A percentile compares a stretch with the other conserved stretches of the same genome.
phyloP scores from a whole-genome alignment of 2,329 filamentous ascomycete species.

The Ophiocordyceps camponoti-rufipedis region DNA sequence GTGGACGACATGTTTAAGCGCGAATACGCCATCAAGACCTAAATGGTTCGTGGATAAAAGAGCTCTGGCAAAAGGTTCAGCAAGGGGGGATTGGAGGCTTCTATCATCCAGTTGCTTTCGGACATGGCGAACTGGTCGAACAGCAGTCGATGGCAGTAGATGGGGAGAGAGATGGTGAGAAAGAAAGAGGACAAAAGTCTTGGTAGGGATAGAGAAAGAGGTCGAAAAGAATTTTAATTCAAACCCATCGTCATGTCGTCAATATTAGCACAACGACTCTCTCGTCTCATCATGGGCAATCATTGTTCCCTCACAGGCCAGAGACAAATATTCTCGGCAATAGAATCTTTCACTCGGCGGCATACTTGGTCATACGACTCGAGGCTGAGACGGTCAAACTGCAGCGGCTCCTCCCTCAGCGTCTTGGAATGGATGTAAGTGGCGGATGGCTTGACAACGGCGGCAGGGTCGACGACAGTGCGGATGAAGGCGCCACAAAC shows the following conservation, averaged over 20 bases:
- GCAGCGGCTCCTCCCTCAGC: constrained; percentile 26
- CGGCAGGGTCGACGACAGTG: constrained; percentile 17
- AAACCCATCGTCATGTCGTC: too few species aligned
- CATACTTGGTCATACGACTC: constrained; percentile 24
- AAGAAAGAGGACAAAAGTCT: not conserved
- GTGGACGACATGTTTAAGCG: constrained; percentile 79
- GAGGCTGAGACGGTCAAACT: constrained; percentile 22
- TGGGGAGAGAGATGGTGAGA: too few species aligned
- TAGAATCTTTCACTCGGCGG: constrained; percentile 15
- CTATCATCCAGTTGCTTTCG: too few species aligned
- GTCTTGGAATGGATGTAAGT: constrained; percentile 30
- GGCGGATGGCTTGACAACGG: constrained; percentile 19
- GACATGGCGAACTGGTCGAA: too few species aligned
- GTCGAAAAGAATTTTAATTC: not conserved
- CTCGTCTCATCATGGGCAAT: not conserved
- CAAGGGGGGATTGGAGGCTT: too few species aligned
- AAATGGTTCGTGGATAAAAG: constrained; percentile 8
- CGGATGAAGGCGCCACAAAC: constrained; percentile 38
- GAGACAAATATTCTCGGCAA: constrained; percentile 3
- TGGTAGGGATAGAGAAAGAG: not conserved
- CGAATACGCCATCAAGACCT: constrained; percentile 59
- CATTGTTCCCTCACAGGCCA: not conserved
- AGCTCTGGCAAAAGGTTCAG: not conserved
- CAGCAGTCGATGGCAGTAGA: too few species aligned
- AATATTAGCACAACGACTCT: not conserved